Base-by-base conservation (phyloP, 805 yeast species). In the Barnettozyma salicaria region DNA sequence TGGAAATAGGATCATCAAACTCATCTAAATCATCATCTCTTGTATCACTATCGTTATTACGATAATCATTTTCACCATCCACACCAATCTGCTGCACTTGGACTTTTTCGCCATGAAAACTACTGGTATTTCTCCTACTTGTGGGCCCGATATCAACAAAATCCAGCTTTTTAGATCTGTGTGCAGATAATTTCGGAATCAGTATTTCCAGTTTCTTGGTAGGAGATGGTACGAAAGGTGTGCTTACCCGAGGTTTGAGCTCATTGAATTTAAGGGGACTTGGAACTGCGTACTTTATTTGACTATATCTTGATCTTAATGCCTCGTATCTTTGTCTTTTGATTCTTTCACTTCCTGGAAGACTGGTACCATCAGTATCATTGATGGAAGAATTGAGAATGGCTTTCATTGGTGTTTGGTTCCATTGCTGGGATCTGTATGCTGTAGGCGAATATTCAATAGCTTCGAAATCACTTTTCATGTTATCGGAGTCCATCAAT, bases 291-390 rank as follows among this genome's bases (percentile, higher is more conserved):
- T 42, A 42, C 21, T 59, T 57, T 4, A 60, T 55, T 33, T 56
- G 56, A 11, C 60, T 56, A 32, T 62, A 65, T 27, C 55, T 61
- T 8, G 50, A 47, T 28, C 48, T 63, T 48, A 61, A 49, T 3
- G 65, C 67, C 33, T 62, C 65, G 42, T 62, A 51, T 27, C 61
- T 53, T 27, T 54, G 51, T 21, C 52, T 44, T 41, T 59, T 61
- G n/a, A 62, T 52, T 11, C 57, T 40, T 32, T 58, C 64, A 21
- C 66, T 59, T 2, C 67, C 69, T 2, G 67, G 67, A 9, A 64
- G 60, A 7, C 59, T 49, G 26, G 28, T 20, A 17, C 45, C 43
- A 18, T 28, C 38, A 16, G 10, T 20, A 2, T 22, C 23, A 11
- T 33, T 32, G n/a, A 5, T 16, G 7, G 4, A 20, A 13, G 16